Base-by-base conservation (phyloP, 2,329 filamentous ascomycete genomes). In the Hyphodiscus sp. region DNA sequence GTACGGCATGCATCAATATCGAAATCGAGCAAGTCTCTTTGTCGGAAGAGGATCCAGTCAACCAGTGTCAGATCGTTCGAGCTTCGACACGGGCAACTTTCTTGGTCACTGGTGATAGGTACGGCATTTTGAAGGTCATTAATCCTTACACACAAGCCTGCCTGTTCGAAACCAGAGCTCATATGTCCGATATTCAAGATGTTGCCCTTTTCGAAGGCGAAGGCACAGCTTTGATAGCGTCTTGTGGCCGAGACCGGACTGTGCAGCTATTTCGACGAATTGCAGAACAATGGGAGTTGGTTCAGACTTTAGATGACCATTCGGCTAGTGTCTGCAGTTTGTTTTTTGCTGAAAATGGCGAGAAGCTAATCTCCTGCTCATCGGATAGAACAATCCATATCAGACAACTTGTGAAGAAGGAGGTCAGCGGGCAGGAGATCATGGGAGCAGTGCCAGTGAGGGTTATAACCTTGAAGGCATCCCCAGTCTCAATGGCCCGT, bases 291-390 rank as follows among this genome's bases (percentile, higher is more conserved):
- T 86, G 95, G 69, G 81, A 87, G 54, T 80, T 96, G 53, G 81
- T 96, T 49, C 94, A 99, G 69, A 99, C 94, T 0, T 80, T 97
- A 66, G 84, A 89, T 52, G 92, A 99, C 62, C 95, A 97, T 69
- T 84, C 91, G 29, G 89, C 91, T 20, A 88, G 89, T 58, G 91
- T 99, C 80, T 51, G 84, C 85, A 65, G 77, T 77, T 73, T 96
- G 26, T 76, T 91, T 9, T 90, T 95, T 54, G 81, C 87, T 2
- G 79, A 86, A 43, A 81, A 90, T 67, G 83, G 83, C 4, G 65
- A 69, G 49, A 75, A 77, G 42, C 73, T 97, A 45, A 77, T 97
- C 19, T 96, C 94, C 1, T 91, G 87, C 63, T 96, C 92, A 1
- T 78, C 90, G 48, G 94, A 99, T 70, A 83, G 94, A 43, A 95